These are phyloP conservation scores for Phytophthora chlamydospora DNA, from an alignment of 352 stramenopile genomes.

Conservation along the genomic window DNA sequence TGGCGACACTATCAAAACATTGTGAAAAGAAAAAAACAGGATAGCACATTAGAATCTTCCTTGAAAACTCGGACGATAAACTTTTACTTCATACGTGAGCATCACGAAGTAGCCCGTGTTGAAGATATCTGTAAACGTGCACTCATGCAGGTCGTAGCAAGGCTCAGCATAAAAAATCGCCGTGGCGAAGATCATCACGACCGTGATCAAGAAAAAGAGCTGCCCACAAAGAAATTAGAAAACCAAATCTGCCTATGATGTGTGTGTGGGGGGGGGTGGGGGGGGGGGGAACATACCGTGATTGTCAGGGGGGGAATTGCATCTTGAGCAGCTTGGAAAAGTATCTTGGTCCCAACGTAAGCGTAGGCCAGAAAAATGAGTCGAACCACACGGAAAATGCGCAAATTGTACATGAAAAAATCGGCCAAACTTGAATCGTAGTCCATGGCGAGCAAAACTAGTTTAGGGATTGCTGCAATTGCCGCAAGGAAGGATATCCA, in stretches of 20 bases:
- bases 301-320: slow-evolving; percentile 54
- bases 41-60: no score
- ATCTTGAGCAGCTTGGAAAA: slow-evolving; percentile 38
- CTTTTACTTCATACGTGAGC: slow-evolving; percentile 43
- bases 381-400: slow-evolving; percentile 43
- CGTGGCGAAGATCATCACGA: slow-evolving; percentile 65
- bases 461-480: slow-evolving; percentile 37
- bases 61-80: not conserved
- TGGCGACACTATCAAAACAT: slow-evolving; percentile 42
- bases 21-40: not conserved
- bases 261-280: no score
- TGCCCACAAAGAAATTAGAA: slow-evolving; percentile 9
- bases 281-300: slow-evolving; percentile 32
- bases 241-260: not conserved
- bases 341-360: slow-evolving; percentile 54
- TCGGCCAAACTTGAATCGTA: slow-evolving; percentile 5
- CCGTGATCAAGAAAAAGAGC: slow-evolving; percentile 59
- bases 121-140: slow-evolving; percentile 65
- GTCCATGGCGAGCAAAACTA: slow-evolving; percentile 8
- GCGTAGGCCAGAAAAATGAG: slow-evolving; percentile 41
- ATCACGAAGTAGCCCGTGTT: slow-evolving; percentile 70
- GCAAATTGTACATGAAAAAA: slow-evolving; percentile 37
- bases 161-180: slow-evolving; percentile 62
- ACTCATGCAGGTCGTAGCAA: slow-evolving; percentile 56
- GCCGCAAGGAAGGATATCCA: slow-evolving; percentile 44